A percentile compares a stretch with the other conserved stretches of the same genome.
phyloP scores from a whole-genome alignment of 371 early-diverging fungal species.

The Fennellomyces sp. region DNA sequence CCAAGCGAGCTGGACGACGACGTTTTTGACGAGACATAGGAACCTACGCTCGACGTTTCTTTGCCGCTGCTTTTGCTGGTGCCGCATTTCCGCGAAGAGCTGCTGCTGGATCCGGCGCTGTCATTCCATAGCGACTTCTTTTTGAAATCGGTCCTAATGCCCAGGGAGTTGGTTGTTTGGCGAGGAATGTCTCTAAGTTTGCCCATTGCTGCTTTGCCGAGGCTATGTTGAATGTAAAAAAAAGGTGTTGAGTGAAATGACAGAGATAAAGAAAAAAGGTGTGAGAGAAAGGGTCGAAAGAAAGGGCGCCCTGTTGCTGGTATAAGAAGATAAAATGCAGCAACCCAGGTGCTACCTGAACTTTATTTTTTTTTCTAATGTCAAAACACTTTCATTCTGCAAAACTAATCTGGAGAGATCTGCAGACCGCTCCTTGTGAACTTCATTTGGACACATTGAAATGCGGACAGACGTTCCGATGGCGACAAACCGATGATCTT shows the following conservation, averaged over 20 bases:
- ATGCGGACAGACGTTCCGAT: slow-evolving; percentile 91
- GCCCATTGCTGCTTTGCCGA: not conserved
- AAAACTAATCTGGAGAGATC: slow-evolving; percentile 57
- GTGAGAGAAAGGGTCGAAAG: not conserved
- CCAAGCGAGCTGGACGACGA: not conserved
- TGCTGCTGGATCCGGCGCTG: too few species aligned
- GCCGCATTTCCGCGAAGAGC: not conserved
- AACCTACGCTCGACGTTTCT: not conserved
- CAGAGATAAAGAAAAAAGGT: not conserved
- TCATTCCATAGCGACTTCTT: too few species aligned
- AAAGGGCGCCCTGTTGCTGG: not conserved
- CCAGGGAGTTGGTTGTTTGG: not conserved
- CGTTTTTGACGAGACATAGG: not conserved
- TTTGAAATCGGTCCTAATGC: too few species aligned
- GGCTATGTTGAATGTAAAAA: not conserved
- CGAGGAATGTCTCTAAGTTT: not conserved
- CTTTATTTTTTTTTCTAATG: slow-evolving; percentile 1
- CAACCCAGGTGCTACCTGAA: not conserved
- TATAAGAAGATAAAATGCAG: too few species aligned
- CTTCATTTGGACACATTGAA: slow-evolving; percentile 79
- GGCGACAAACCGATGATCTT: slow-evolving; percentile 58
- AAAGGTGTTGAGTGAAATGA: not conserved
- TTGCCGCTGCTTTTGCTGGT: not conserved
- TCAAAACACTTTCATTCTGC: slow-evolving; percentile 5
- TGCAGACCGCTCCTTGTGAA: slow-evolving; percentile 65